A percentile compares a stretch with the other conserved stretches of the same genome.
Evolutionary conservation across 1,284 basidiomycete genomes (phyloP).

Genomic region (Bondarzewia mesenterica): DNA sequence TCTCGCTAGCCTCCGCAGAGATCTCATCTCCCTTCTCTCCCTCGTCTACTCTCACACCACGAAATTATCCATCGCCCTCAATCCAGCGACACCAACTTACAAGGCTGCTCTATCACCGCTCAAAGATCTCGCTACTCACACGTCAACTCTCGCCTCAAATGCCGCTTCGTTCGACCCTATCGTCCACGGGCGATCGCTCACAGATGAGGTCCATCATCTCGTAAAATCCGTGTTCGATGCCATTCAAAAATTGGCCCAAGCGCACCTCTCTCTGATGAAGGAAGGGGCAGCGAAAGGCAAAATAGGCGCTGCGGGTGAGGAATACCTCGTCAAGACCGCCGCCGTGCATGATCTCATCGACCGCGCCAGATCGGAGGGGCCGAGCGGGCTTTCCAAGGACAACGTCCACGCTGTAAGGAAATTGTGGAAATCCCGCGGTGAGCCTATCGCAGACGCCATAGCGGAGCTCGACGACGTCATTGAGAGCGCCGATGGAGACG

Average conservation of each 20-base stretch:
- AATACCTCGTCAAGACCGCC: slow-evolving; percentile 56
- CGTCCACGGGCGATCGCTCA: slow-evolving; percentile 44
- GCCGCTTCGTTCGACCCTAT: slow-evolving; percentile 38
- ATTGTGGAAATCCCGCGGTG: slow-evolving; percentile 47
- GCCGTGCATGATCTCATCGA: slow-evolving; percentile 60
- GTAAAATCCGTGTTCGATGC: slow-evolving; percentile 40
- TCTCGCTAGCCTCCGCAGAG: slow-evolving; percentile 37
- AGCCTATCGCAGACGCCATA: slow-evolving; percentile 52
- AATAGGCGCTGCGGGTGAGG: slow-evolving; percentile 22
- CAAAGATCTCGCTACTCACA: slow-evolving; percentile 46
- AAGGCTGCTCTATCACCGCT: slow-evolving; percentile 46
- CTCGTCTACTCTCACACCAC: slow-evolving; percentile 55
- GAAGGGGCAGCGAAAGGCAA: background rate
- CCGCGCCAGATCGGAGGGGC: slow-evolving; percentile 29
- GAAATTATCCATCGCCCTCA: slow-evolving; percentile 58
- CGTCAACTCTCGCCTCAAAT: slow-evolving; percentile 52
- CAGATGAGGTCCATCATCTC: slow-evolving; percentile 36
- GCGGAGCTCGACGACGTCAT: slow-evolving; percentile 52
- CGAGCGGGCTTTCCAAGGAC: slow-evolving; percentile 41
- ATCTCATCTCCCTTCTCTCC: slow-evolving; percentile 52
- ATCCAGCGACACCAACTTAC: slow-evolving; percentile 50
- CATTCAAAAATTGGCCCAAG: slow-evolving; percentile 30
- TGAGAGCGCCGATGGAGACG: slow-evolving; percentile 11
- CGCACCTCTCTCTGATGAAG: slow-evolving; percentile 9
- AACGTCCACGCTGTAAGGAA: slow-evolving; percentile 55